Evolutionary conservation across 805 yeast species (phyloP), one percentile per base, ranked within the genome.

Genomic region (Candida dendrica): DNA sequence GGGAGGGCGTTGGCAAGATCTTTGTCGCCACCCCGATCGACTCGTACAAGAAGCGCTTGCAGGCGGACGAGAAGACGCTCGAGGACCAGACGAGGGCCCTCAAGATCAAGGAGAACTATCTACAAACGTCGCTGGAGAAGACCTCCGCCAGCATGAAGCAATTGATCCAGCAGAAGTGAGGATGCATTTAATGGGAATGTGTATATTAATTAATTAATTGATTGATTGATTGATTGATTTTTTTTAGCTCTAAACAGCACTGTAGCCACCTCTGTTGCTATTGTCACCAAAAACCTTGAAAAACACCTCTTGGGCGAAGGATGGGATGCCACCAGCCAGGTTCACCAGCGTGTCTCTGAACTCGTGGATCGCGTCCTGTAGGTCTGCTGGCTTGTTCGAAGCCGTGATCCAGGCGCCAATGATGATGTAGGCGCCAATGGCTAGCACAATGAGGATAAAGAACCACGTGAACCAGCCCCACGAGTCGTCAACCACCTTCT

Each of bases 381-480:
- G 71, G 47, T 84, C 89, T 18, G 81, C 79, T 15, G 77, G 71
- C 48, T 76, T 66, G 50, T 84, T 78, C 51, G 78, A 78, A 60
- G 81, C 78, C 51, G 81, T 82, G 49, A 81, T 70, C 86, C 89
- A 84, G 1, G 89, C 85, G 29, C 82, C 82, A 20, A 79, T 80
- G 41, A 81, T 74, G 19, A 84, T 74, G 60, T 86, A 90, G 34
- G 79, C 77, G 37, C 88, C 80, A 51, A 84, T 71, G 37, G 75
- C 74, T 29, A 91, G 61, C 15, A 86, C 85, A 49, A 81, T 62
- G 45, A 89, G 64, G 50, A 90, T 80, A 56, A 90, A 86, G 9
- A 88, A 55, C 81, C 91, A 86, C 3, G 89, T 76, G 58, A 90
- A 77, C 73, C 90, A 77, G 41, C 95, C 93, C 81, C 91, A 79